Conservation (phyloP, 768 basidiomycete species). For the Calocybe cyanea region DNA sequence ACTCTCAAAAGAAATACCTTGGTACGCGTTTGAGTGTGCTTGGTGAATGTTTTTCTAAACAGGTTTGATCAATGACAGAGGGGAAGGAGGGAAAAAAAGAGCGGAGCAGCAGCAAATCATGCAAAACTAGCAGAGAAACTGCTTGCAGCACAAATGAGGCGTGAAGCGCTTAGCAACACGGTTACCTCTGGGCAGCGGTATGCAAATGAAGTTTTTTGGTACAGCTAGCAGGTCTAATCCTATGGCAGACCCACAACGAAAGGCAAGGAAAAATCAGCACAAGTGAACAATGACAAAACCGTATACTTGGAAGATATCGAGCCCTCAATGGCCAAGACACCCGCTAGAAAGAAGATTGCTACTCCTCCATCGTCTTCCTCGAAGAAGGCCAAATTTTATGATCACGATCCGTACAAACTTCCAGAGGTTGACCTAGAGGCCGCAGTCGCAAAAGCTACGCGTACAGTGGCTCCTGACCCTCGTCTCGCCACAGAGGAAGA, state of each 20-base stretch:
- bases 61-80: slow-evolving; percentile 40
- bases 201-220: background rate
- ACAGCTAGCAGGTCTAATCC: background rate
- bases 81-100: slow-evolving; percentile 88
- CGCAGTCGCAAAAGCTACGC: slow-evolving; percentile 58
- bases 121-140: slow-evolving; percentile 86
- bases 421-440: slow-evolving; percentile 77
- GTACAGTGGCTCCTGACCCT: slow-evolving; percentile 69
- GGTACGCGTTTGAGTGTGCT: slow-evolving; percentile 42
- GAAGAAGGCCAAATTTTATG: slow-evolving; percentile 62
- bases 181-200: slow-evolving; percentile 1
- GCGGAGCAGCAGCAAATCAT: slow-evolving; percentile 83
- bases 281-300: slow-evolving; percentile 60
- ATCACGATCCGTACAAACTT: slow-evolving; percentile 91
- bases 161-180: slow-evolving; percentile 67
- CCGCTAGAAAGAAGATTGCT: slow-evolving; percentile 32
- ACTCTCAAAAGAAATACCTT: slow-evolving; percentile 85
- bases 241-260: slow-evolving; percentile 22
- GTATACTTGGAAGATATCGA: slow-evolving; percentile 90
- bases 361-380: slow-evolving; percentile 43
- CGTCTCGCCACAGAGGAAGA: slow-evolving; percentile 96
- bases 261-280: slow-evolving; percentile 45
- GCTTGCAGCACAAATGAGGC: slow-evolving; percentile 89
- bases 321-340: slow-evolving; percentile 49
- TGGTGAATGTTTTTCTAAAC: background rate